phyloP scores from a whole-genome alignment of 495 filamentous ascomycete genomes.

The Aspergillus avenaceus region DNA sequence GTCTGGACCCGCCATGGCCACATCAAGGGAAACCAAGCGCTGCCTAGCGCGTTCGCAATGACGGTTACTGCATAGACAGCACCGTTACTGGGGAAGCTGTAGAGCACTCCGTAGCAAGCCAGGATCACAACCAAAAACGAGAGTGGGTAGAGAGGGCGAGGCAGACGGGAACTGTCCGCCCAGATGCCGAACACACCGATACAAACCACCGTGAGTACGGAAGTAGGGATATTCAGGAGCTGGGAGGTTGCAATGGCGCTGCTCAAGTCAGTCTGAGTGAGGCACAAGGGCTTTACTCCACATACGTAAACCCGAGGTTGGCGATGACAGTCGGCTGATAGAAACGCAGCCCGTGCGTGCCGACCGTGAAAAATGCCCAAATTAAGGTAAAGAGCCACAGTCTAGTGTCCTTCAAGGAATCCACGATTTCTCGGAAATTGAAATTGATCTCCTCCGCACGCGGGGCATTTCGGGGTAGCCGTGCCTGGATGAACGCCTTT shows the following conservation, averaged over 20 bases:
- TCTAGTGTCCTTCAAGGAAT: constrained; percentile 25
- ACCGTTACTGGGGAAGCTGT: constrained; percentile 32
- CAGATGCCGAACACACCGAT: constrained; percentile 23
- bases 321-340: constrained; percentile 40
- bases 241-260: constrained; percentile 29
- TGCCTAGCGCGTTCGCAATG: constrained; percentile 22
- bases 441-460: constrained; percentile 34
- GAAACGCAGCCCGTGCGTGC: constrained; percentile 34
- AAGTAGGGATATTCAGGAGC: constrained; percentile 31
- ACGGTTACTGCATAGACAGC: constrained; percentile 36
- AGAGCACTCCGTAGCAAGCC: constrained; percentile 36
- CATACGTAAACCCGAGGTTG: constrained; percentile 35
- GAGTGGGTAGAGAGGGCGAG: constrained; percentile 34
- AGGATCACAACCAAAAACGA: constrained; percentile 33
- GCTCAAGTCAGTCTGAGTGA: no score
- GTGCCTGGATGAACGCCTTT: constrained; percentile 35
- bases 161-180: constrained; percentile 33
- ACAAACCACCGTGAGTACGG: constrained; percentile 16
- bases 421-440: constrained; percentile 27
- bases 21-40: constrained; percentile 28
- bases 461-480: constrained; percentile 34
- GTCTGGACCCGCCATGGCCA: constrained; percentile 38
- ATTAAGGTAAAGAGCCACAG: constrained; percentile 22
- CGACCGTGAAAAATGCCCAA: constrained; percentile 37
- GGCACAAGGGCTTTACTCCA: no score